Percentiles rank a stretch among this genome's conserved stretches.
These are phyloP conservation scores for Lactifluus echinatus DNA, from an alignment of 768 basidiomycete species.

Conservation along the genomic window DNA sequence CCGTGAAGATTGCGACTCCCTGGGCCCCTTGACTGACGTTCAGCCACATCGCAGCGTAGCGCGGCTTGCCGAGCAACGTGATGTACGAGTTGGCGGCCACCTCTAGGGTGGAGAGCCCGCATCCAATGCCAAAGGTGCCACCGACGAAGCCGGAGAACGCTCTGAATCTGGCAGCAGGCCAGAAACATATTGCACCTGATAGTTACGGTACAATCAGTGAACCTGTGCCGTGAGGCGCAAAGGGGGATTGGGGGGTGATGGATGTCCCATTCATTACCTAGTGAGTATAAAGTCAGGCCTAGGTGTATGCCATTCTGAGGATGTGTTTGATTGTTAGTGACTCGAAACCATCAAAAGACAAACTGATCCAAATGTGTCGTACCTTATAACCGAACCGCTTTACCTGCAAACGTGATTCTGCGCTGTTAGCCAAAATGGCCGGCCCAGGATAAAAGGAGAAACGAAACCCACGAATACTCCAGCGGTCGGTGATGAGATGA, in stretches of 20 bases:
- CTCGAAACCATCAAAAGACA: neutral
- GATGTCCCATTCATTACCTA: constrained; percentile 29
- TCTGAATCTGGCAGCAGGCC: constrained; percentile 62
- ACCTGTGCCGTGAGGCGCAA: constrained; percentile 23
- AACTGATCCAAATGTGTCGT: neutral
- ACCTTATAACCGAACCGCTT: constrained; percentile 58
- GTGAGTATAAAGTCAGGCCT: constrained; percentile 49
- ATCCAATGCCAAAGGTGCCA: constrained; percentile 63
- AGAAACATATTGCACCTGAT: constrained; percentile 66
- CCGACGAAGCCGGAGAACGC: constrained; percentile 69
- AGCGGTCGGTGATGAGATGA: constrained; percentile 51
- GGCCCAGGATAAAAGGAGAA: neutral
- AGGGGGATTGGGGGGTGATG: too few species aligned
- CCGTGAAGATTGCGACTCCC: constrained; percentile 63
- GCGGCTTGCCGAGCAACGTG: constrained; percentile 54
- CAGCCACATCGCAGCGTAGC: constrained; percentile 64
- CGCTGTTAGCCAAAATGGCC: neutral
- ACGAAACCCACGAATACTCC: constrained; percentile 42
- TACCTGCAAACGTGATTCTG: constrained; percentile 34
- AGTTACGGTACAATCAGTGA: neutral
- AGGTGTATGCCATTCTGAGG: constrained; percentile 51
- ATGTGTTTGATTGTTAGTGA: neutral
- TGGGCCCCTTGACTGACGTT: constrained; percentile 79
- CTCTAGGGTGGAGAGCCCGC: constrained; percentile 58
- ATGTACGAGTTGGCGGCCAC: constrained; percentile 80